Percentiles rank a stretch among this genome's conserved stretches.
Evolutionary conservation across 768 basidiomycete species (phyloP).

Genomic region (Pisolithus albus): DNA sequence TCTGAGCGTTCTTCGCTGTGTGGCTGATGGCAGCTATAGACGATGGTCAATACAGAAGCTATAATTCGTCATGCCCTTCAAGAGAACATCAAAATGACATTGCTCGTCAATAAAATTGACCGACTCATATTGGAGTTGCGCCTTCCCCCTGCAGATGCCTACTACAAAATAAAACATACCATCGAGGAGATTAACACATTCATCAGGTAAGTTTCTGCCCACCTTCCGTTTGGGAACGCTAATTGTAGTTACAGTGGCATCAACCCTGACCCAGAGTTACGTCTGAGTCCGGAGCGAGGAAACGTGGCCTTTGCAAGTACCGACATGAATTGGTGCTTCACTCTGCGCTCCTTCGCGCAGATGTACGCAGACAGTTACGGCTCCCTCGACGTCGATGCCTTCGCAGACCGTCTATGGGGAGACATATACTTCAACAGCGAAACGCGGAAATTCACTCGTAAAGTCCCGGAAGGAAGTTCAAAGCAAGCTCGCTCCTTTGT

Average conservation of each 20-base stretch:
- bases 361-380: slow-evolving; percentile 96
- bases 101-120: slow-evolving; percentile 98
- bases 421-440: slow-evolving; percentile 91
- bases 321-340: slow-evolving; percentile 98
- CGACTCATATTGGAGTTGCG: slow-evolving; percentile 93
- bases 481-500: slow-evolving; percentile 83
- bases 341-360: slow-evolving; percentile 86
- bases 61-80: slow-evolving; percentile 85
- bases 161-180: slow-evolving; percentile 98
- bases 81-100: slow-evolving; percentile 82
- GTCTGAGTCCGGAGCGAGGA: slow-evolving; percentile 89
- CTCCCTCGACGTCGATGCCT: slow-evolving; percentile 72
- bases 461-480: slow-evolving; percentile 55
- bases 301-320: slow-evolving; percentile 97
- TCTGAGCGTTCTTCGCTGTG: neutral
- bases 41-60: slow-evolving; percentile 90
- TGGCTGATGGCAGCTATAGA: slow-evolving; percentile 34
- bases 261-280: slow-evolving; percentile 79
- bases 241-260: slow-evolving; percentile 46
- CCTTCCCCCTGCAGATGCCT: slow-evolving; percentile 92
- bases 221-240: neutral
- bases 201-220: slow-evolving; percentile 59
- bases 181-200: slow-evolving; percentile 98
- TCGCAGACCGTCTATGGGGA: slow-evolving; percentile 93
- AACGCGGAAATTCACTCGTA: slow-evolving; percentile 84